Conservation (phyloP, 352 stramenopile species). For the Plasmopara viticola region DNA sequence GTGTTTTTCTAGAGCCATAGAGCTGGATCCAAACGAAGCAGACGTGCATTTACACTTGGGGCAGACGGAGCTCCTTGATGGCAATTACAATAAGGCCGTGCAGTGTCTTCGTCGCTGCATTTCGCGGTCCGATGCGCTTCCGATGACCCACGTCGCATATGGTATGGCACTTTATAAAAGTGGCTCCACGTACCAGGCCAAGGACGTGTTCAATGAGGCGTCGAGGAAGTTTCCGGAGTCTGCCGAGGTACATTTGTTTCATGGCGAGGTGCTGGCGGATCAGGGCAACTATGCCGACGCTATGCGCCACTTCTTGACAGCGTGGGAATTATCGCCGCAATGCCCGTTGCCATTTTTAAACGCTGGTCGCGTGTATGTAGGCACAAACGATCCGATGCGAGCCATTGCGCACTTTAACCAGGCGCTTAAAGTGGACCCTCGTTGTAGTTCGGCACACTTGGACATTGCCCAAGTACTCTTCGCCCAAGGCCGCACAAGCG, state of each 20-base stretch:
- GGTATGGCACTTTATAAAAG: constrained; percentile 85
- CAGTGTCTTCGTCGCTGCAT: constrained; percentile 68
- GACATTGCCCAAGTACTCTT: constrained; percentile 85
- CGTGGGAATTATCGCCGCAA: constrained; percentile 64
- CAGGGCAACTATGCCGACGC: constrained; percentile 75
- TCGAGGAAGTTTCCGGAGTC: constrained; percentile 57
- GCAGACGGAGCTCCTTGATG: constrained; percentile 76
- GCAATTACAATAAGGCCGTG: constrained; percentile 65
- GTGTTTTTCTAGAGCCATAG: constrained; percentile 60
- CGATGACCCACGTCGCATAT: constrained; percentile 74
- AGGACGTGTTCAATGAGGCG: constrained; percentile 75
- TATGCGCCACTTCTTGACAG: constrained; percentile 71
- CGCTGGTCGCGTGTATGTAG: constrained; percentile 73
- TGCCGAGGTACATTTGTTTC: constrained; percentile 74
- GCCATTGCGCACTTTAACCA: constrained; percentile 80
- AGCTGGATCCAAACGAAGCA: constrained; percentile 65
- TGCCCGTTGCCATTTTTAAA: constrained; percentile 82
- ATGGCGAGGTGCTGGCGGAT: constrained; percentile 75
- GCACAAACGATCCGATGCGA: constrained; percentile 74
- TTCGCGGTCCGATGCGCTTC: constrained; percentile 64
- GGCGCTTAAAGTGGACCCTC: constrained; percentile 65
- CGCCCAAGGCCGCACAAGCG: constrained; percentile 58
- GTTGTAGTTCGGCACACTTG: constrained; percentile 74
- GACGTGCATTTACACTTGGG: constrained; percentile 77
- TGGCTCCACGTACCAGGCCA: constrained; percentile 71